Evolutionary conservation across 2,329 filamentous ascomycete species (phyloP).

Genomic region (Rhytidhysteron rufulum): DNA sequence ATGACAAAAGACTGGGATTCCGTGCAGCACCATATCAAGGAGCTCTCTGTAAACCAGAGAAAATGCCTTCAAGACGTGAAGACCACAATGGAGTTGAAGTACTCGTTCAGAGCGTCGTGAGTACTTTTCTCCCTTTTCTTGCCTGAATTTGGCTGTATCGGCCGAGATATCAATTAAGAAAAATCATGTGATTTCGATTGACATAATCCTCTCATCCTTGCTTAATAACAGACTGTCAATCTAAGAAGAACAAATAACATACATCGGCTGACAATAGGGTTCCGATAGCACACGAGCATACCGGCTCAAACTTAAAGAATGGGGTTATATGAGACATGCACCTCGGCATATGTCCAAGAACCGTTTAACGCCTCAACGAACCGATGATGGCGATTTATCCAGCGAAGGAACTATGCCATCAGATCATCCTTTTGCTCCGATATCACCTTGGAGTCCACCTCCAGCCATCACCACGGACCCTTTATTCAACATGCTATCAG

Average conservation of each 20-base stretch:
- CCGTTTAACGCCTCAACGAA: not conserved
- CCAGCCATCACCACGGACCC: not conserved
- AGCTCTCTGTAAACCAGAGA: conserved; percentile 31
- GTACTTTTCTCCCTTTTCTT: conserved; percentile 8
- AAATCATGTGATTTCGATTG: too few relatives aligned
- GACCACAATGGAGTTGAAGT: conserved; percentile 26
- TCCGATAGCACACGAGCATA: conserved; percentile 35
- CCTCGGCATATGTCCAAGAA: conserved; percentile 7
- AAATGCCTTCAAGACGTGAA: conserved; percentile 30
- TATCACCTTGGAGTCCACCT: not conserved
- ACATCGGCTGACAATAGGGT: too few relatives aligned
- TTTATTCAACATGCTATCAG: not conserved
- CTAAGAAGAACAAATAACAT: too few relatives aligned
- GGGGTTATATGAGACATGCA: conserved; percentile 27
- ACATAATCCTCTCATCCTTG: too few relatives aligned
- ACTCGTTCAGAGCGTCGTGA: conserved; percentile 33
- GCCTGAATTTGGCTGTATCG: not conserved
- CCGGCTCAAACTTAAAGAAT: conserved; percentile 35
- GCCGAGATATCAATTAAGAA: too few relatives aligned
- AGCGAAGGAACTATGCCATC: conserved; percentile 5
- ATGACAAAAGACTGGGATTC: conserved; percentile 14
- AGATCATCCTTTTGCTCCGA: not conserved
- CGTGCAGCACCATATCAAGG: conserved; percentile 20
- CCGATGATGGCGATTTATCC: not conserved
- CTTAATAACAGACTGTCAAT: too few relatives aligned